Evolutionary conservation across 495 filamentous ascomycete genomes (phyloP).

Genomic region (Geoglossum glabrum): DNA sequence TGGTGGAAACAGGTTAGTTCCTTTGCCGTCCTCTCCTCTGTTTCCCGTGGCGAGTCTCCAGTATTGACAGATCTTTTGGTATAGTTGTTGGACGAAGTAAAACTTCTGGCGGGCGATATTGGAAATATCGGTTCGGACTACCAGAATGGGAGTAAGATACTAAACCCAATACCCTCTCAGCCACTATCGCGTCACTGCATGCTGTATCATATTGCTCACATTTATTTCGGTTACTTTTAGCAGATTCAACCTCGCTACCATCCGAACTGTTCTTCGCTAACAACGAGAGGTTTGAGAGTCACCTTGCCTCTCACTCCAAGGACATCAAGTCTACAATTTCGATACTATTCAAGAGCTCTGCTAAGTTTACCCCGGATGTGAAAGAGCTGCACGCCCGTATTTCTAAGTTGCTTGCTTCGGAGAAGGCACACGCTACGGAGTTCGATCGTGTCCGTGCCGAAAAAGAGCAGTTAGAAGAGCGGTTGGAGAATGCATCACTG

Average conservation of each 20-base stretch:
- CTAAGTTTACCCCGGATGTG: constrained; percentile 34
- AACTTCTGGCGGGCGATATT: not conserved
- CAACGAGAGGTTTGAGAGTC: constrained; percentile 51
- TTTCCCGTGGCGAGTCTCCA: not conserved
- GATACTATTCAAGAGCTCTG: constrained; percentile 22
- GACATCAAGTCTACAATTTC: constrained; percentile 42
- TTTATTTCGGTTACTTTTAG: not conserved
- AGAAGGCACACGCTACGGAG: constrained; percentile 62
- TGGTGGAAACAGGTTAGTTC: constrained; percentile 76
- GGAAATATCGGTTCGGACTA: not conserved
- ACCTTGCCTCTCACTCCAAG: constrained; percentile 41
- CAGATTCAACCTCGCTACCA: constrained; percentile 20
- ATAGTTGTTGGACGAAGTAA: constrained; percentile 7
- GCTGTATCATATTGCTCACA: constrained; percentile 10
- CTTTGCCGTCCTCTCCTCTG: not conserved
- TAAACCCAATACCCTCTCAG: not conserved
- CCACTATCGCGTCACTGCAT: not conserved
- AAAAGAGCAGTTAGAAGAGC: constrained; percentile 64
- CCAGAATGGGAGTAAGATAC: not conserved
- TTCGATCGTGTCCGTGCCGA: constrained; percentile 57
- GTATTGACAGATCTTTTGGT: not conserved
- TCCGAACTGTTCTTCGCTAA: constrained; percentile 44
- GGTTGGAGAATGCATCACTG: constrained; percentile 64
- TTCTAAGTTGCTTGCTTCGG: constrained; percentile 48
- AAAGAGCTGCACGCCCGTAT: constrained; percentile 53